Evolutionary conservation across 177 flowering plant species (phyloP).

Genomic region (Vitis hybrid): DNA sequence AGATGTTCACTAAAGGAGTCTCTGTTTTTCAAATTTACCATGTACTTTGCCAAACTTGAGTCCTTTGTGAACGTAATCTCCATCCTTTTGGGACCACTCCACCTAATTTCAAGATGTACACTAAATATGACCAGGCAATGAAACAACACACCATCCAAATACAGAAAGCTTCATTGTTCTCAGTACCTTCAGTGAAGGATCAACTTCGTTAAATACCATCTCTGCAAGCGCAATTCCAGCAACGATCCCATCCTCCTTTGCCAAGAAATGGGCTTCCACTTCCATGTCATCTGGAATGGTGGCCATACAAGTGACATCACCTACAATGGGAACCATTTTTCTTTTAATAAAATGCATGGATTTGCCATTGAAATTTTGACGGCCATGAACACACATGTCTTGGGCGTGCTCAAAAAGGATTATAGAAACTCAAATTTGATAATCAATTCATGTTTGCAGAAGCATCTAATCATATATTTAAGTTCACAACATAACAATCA

Average conservation of each 20-base stretch:
- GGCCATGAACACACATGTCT: no score
- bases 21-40: constrained; percentile 37
- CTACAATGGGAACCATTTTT: constrained; percentile 36
- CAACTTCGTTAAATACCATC: constrained; percentile 85
- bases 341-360: no score
- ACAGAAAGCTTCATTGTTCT: neutral
- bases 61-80: constrained; percentile 72
- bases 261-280: constrained; percentile 89
- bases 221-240: constrained; percentile 94
- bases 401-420: neutral
- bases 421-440: neutral
- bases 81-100: constrained; percentile 84
- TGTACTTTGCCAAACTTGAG: constrained; percentile 81
- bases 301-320: constrained; percentile 94
- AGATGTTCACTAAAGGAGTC: no score
- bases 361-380: no score
- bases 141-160: neutral
- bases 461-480: neutral
- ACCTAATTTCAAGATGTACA: constrained; percentile 47
- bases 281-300: constrained; percentile 76
- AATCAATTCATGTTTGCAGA: neutral
- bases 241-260: constrained; percentile 85
- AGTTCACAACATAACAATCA: neutral
- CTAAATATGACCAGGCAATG: constrained; percentile 3
- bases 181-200: constrained; percentile 81